Evolutionary conservation across 2,329 filamentous ascomycete genomes (phyloP).

Genomic region (Fusarium pseudonygamai): DNA sequence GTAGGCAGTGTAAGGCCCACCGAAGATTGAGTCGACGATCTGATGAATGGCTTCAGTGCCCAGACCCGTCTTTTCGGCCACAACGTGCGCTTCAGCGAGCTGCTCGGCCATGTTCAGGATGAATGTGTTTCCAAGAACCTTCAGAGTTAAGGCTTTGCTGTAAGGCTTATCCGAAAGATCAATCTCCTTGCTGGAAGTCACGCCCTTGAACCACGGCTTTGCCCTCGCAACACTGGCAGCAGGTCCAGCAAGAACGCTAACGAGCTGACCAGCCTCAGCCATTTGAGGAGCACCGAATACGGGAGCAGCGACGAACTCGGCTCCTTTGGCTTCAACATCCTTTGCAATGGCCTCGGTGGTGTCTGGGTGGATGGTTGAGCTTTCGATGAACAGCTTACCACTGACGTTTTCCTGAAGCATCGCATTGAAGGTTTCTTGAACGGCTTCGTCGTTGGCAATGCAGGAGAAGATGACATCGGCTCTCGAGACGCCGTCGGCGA

Average conservation of each 20-base stretch:
- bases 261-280: slow-evolving; percentile 75
- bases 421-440: slow-evolving; percentile 68
- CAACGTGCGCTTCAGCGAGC: slow-evolving; percentile 78
- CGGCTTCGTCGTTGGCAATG: slow-evolving; percentile 79
- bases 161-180: slow-evolving; percentile 76
- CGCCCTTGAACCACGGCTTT: slow-evolving; percentile 75
- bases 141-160: slow-evolving; percentile 75
- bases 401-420: slow-evolving; percentile 65
- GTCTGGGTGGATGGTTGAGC: slow-evolving; percentile 87
- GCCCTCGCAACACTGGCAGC: slow-evolving; percentile 68
- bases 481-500: slow-evolving; percentile 71
- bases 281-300: slow-evolving; percentile 78
- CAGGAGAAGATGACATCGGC: slow-evolving; percentile 87
- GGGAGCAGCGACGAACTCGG: slow-evolving; percentile 75
- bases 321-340: slow-evolving; percentile 66
- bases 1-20: slow-evolving; percentile 79
- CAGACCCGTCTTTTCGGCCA: slow-evolving; percentile 83
- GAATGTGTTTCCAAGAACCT: slow-evolving; percentile 89
- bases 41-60: slow-evolving; percentile 75
- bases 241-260: slow-evolving; percentile 78
- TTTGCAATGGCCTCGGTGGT: slow-evolving; percentile 75
- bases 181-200: slow-evolving; percentile 74
- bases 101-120: slow-evolving; percentile 84
- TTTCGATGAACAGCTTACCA: slow-evolving; percentile 85
- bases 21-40: slow-evolving; percentile 78